phyloP scores from a whole-genome alignment of 1,139 yeast genomes.

The Suhomyces anneliseae region DNA sequence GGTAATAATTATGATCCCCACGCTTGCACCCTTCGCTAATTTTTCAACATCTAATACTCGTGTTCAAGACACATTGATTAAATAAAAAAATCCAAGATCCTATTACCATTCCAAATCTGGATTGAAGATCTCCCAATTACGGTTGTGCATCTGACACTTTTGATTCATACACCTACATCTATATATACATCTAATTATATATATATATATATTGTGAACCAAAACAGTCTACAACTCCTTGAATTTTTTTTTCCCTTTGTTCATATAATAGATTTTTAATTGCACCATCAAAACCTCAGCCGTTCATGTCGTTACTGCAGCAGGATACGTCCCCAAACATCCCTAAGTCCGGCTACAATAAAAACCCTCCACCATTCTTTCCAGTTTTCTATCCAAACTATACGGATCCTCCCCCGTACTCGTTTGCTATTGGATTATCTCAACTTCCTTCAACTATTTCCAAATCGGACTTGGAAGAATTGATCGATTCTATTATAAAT shows the following conservation, averaged over 20 bases:
- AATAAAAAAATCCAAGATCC: no score
- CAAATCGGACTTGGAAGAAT: slow-evolving; percentile 13
- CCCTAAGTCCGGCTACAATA: slow-evolving; percentile 17
- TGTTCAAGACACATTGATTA: not conserved
- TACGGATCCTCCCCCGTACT: not conserved
- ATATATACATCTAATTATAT: no score
- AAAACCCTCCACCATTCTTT: slow-evolving; percentile 29
- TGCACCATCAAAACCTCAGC: not conserved
- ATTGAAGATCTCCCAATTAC: no score
- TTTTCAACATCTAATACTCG: not conserved
- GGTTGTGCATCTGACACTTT: no score
- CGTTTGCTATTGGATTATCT: not conserved
- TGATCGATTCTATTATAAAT: slow-evolving; percentile 18
- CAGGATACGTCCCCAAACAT: not conserved
- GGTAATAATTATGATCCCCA: not conserved
- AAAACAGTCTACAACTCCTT: no score
- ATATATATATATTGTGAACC: no score
- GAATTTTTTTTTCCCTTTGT: no score
- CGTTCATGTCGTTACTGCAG: slow-evolving; percentile 4
- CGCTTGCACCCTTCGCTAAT: not conserved
- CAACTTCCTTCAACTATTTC: slow-evolving; percentile 14
- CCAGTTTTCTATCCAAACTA: slow-evolving; percentile 13
- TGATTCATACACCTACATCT: no score
- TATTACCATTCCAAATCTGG: no score
- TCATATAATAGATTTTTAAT: not conserved